Conservation (phyloP, 208 protist species). For the Crithidia bombi region DNA sequence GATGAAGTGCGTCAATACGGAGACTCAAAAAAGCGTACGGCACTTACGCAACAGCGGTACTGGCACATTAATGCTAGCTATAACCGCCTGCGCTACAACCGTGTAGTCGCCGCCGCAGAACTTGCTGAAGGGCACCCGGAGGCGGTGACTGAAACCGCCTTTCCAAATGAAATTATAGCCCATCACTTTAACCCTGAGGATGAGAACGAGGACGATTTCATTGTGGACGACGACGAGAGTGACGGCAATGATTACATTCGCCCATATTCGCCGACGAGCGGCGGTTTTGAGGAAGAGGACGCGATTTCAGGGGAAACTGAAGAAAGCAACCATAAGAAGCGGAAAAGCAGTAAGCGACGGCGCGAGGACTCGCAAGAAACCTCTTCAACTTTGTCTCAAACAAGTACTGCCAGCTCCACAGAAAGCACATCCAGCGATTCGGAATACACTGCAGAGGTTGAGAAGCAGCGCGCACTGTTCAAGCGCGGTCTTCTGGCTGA, state of each 20-base stretch:
- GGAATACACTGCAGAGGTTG: constrained; percentile 11
- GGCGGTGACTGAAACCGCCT: constrained; percentile 42
- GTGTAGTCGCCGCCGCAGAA: constrained; percentile 71
- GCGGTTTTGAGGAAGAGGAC: constrained; percentile 17
- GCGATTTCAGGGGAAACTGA: constrained; percentile 23
- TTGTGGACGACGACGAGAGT: constrained; percentile 41
- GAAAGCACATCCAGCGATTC: constrained; percentile 15
- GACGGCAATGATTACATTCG: constrained; percentile 22
- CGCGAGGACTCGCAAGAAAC: background rate
- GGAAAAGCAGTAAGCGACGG: background rate
- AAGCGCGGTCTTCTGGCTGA: constrained; percentile 39
- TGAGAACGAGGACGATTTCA: constrained; percentile 43
- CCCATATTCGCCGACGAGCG: constrained; percentile 22
- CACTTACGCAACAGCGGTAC: constrained; percentile 73
- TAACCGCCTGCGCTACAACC: constrained; percentile 87
- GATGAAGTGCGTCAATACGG: constrained; percentile 13
- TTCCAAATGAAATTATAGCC: constrained; percentile 49
- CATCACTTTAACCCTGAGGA: constrained; percentile 44
- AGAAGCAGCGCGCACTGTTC: constrained; percentile 23
- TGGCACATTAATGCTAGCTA: constrained; percentile 82
- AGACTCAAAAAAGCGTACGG: constrained; percentile 21
- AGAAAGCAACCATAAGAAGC: background rate
- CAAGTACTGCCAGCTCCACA: background rate
- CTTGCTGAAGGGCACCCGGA: constrained; percentile 46
- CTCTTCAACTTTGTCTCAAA: background rate